Percentiles rank a stretch among this genome's conserved stretches.
phyloP scores from a whole-genome alignment of 2,329 filamentous ascomycete genomes.

The Cladorrhinum sp. region DNA sequence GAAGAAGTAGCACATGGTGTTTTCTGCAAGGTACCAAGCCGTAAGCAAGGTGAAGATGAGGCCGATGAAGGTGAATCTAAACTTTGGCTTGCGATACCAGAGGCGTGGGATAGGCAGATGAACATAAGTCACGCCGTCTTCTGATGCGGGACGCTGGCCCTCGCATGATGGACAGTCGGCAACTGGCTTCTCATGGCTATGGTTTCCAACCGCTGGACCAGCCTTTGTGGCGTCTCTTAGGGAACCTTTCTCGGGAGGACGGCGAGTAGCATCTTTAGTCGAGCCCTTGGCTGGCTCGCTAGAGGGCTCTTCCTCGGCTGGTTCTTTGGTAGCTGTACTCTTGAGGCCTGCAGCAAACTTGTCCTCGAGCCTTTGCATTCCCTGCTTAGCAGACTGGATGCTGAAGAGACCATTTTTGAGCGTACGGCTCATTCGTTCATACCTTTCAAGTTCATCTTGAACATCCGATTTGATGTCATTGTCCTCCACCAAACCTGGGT shows the following conservation, averaged over 20 bases:
- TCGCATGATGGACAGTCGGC: constrained; percentile 20
- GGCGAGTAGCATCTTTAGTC: constrained; percentile 18
- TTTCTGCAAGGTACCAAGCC: constrained; percentile 56
- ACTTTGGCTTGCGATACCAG: constrained; percentile 42
- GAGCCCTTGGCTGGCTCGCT: neutral
- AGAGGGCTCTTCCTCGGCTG: constrained; percentile 15
- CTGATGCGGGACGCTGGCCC: neutral
- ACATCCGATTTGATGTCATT: constrained; percentile 27
- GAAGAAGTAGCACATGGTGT: constrained; percentile 50
- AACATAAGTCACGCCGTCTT: constrained; percentile 35
- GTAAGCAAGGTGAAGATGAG: constrained; percentile 42
- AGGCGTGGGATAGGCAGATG: constrained; percentile 46
- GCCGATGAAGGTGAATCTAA: constrained; percentile 50
- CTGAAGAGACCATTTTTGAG: constrained; percentile 50
- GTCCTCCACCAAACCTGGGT: constrained; percentile 13
- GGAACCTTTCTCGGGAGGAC: neutral
- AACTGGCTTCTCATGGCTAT: neutral
- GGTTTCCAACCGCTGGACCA: neutral
- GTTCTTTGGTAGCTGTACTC: constrained; percentile 41
- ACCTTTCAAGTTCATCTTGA: constrained; percentile 42
- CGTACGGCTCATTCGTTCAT: constrained; percentile 51
- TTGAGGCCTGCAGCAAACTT: constrained; percentile 58
- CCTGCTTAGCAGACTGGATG: constrained; percentile 54
- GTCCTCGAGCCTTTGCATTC: constrained; percentile 58
- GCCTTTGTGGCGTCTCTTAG: neutral